Evolutionary conservation across 2,329 filamentous ascomycete genomes (phyloP).

Genomic region (Neobulgaria alba): DNA sequence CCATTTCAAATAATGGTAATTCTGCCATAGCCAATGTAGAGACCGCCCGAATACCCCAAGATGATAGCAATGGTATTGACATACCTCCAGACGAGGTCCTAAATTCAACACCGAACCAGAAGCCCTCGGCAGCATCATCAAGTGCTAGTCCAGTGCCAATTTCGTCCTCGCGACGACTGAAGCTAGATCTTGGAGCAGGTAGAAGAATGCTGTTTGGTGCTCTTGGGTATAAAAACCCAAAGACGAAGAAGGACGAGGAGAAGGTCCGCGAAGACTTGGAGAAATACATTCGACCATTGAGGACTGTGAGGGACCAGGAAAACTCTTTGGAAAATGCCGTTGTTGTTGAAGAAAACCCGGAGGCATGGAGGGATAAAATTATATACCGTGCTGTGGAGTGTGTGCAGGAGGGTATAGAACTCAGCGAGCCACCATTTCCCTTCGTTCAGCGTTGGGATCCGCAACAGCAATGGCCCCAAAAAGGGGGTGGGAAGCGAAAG

Average conservation of each 20-base stretch:
- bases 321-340: slow-evolving; percentile 12
- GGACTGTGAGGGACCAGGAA: slow-evolving; percentile 23
- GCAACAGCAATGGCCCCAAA: slow-evolving; percentile 48
- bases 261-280: slow-evolving; percentile 51
- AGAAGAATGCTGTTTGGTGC: slow-evolving; percentile 64
- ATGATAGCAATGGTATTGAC: no score
- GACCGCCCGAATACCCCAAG: no score
- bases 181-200: slow-evolving; percentile 50
- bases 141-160: slow-evolving; percentile 3
- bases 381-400: slow-evolving; percentile 77
- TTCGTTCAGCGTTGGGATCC: slow-evolving; percentile 86
- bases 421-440: slow-evolving; percentile 77
- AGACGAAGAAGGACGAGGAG: slow-evolving; percentile 59
- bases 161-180: slow-evolving; percentile 16
- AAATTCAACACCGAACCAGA: no score
- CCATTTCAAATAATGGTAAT: no score
- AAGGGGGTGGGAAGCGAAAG: slow-evolving; percentile 41
- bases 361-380: slow-evolving; percentile 68
- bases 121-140: no score
- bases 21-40: no score
- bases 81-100: no score
- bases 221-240: slow-evolving; percentile 60
- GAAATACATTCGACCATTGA: slow-evolving; percentile 39
- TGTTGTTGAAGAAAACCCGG: slow-evolving; percentile 38
- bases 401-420: slow-evolving; percentile 55